Evolutionary conservation across 2,329 filamentous ascomycete genomes (phyloP), one percentile per base, ranked within the genome.

Genomic region (Leptoxyphium fumago): DNA sequence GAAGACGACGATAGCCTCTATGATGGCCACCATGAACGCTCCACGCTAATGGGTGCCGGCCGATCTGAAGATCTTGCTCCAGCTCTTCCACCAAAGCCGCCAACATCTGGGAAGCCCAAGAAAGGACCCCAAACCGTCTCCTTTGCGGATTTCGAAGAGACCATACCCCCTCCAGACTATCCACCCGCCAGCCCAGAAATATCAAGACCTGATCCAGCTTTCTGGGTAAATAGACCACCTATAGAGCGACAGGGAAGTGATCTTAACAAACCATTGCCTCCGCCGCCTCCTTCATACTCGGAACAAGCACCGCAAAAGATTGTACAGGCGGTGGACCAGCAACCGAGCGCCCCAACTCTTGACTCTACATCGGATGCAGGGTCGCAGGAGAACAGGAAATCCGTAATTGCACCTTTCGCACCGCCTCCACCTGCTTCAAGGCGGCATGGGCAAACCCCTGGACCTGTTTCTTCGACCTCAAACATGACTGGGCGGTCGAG

Each of bases 71-170:
- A 56, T 39, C 48, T 56, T 45, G 77, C 74, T 59, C 75, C 75
- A 45, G 80, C 81, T 7, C 82, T 82, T 5, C 80, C 81, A 5
- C 82, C 82, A 2, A 84, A 74, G 55, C 84, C 80, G 26, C 76
- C 81, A 45, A 14, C 14, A 28, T 81, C 84, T 61, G 84, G 84
- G 1, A 85, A 79, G 58, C 68, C 78, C 18, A 49, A 51, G 66
- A 40, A 61, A 61, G 68, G 42, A 54, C 64, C 54, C 44, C 61
- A 55, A 57, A 64, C 52, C 21, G 54, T 57, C 5, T 59, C 56
- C 6, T 60, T 54, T 46, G 55, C 49, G 28, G 56, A 58, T 28
- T 61, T 60, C 50, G 51, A 62, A 28, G 49, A 59, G 14, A 49
- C 54, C 3, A 51, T 61, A 13, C 54, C 57, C 10, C 29, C 46